Evolutionary conservation across 1,139 yeast species (phyloP).

Genomic region (Lodderomyces metapsilosis): DNA sequence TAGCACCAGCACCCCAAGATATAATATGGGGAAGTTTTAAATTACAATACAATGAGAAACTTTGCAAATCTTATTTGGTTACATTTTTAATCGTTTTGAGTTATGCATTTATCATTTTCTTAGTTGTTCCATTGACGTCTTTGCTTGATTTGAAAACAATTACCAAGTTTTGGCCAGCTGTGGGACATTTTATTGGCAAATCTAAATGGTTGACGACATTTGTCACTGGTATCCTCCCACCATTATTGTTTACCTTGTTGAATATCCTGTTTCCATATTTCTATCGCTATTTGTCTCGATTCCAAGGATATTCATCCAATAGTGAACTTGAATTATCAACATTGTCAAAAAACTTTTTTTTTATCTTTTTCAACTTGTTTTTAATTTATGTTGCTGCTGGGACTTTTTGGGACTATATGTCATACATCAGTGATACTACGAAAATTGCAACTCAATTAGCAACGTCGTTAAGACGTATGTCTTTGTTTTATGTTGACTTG

Average conservation of each 20-base stretch:
- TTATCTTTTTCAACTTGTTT: constrained; percentile 74
- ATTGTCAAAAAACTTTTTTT: constrained; percentile 74
- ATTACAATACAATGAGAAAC: constrained; percentile 53
- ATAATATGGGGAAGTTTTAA: constrained; percentile 75
- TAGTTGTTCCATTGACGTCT: constrained; percentile 74
- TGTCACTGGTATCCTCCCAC: constrained; percentile 75
- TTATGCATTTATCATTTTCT: constrained; percentile 62
- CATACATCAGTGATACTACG: constrained; percentile 74
- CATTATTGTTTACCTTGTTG: constrained; percentile 67
- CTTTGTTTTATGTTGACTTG: constrained; percentile 72
- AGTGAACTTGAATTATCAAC: constrained; percentile 76
- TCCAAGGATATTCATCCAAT: constrained; percentile 71
- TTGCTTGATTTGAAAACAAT: constrained; percentile 70
- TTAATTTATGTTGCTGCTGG: constrained; percentile 80
- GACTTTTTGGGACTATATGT: constrained; percentile 73
- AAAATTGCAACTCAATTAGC: constrained; percentile 74
- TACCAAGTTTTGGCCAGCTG: constrained; percentile 68
- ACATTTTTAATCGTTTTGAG: constrained; percentile 62
- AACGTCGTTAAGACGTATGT: constrained; percentile 62
- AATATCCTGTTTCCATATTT: constrained; percentile 68
- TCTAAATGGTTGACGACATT: constrained; percentile 70
- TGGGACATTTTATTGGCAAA: constrained; percentile 57
- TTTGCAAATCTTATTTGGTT: constrained; percentile 56
- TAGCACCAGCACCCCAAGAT: constrained; percentile 84
- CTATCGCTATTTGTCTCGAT: constrained; percentile 62